Conservation (phyloP, 2,329 filamentous ascomycete genomes). For the Bipolaris cookei region DNA sequence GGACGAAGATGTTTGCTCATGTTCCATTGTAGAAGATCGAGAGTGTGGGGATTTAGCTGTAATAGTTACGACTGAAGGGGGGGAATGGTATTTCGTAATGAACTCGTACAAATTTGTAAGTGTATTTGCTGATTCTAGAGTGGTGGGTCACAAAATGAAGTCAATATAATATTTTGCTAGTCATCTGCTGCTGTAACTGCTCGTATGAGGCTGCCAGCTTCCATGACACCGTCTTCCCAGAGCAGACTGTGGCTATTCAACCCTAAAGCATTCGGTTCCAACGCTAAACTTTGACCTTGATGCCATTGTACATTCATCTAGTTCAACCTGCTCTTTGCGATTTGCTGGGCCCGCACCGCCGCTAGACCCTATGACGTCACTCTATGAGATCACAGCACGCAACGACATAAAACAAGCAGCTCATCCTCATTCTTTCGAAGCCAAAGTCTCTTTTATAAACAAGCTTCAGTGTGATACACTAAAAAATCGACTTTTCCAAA, state of each 20-base stretch:
- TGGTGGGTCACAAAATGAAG: no score
- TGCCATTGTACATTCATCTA: not conserved
- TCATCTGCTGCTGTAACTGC: no score
- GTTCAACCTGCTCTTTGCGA: not conserved
- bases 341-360: not conserved
- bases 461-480: not conserved
- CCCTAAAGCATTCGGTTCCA: not conserved
- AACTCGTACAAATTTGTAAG: no score
- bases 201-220: not conserved
- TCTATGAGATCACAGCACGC: conserved; percentile 16
- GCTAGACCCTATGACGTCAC: conserved; percentile 18
- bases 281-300: not conserved
- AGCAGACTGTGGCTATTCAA: not conserved
- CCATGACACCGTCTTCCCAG: not conserved
- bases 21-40: no score
- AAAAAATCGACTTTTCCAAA: not conserved
- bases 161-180: no score
- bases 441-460: not conserved
- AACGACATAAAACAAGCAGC: not conserved
- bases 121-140: no score
- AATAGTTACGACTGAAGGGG: no score
- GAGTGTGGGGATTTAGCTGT: no score
- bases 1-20: no score
- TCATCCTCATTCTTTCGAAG: not conserved
- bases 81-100: no score